Base-by-base conservation (phyloP, 1,139 yeast species). In the Yamadazyma sp. region DNA sequence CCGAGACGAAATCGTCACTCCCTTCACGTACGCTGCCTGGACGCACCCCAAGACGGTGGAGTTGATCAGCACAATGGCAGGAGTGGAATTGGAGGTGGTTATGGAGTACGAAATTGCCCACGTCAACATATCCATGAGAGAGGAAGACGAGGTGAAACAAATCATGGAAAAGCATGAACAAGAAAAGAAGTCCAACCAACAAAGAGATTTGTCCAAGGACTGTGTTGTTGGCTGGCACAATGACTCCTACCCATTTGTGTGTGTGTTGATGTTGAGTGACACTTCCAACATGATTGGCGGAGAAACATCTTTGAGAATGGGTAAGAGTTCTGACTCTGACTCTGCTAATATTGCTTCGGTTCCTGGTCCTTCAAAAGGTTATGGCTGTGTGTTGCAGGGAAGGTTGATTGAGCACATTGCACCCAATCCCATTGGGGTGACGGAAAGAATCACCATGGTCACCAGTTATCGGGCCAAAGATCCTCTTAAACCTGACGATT, bases 221-320 rank as follows among this genome's bases (percentile, higher is more conserved):
- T 80, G 78, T 29, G 65, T 76, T 34, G 80, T 76, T 21, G 74
- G 76, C 18, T 78, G 83, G 84, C 83, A 78, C 59, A 54, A 63
- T 39, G 84, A 78, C 53, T 70, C 79, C 26, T 77, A 76, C 40
- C 83, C 82, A 9, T 76, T 76, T 54, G 83, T 78, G n/a, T 78
- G 82, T 57, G 83, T 78, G 14, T 61, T 78, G 38, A 78, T 78
- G 84, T 53, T 78, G 29, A 70, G 78, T 29, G 82, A 77, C 50
- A 77, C 83, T 12, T 48, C 72, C 8, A 57, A 62, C 28, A 77
- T 78, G 83, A 59, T 72, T 53, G 83, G 82, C 14, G 83, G 83
- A 33, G 82, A 77, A 51, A 78, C 84, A 3, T 65, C 74, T 16
- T 61, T 75, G 46, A 63, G 73, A 48, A 74, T 66, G 59, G 78